Base-by-base conservation (phyloP, 345 rosid genomes). In the Rubroshorea leprosula region DNA sequence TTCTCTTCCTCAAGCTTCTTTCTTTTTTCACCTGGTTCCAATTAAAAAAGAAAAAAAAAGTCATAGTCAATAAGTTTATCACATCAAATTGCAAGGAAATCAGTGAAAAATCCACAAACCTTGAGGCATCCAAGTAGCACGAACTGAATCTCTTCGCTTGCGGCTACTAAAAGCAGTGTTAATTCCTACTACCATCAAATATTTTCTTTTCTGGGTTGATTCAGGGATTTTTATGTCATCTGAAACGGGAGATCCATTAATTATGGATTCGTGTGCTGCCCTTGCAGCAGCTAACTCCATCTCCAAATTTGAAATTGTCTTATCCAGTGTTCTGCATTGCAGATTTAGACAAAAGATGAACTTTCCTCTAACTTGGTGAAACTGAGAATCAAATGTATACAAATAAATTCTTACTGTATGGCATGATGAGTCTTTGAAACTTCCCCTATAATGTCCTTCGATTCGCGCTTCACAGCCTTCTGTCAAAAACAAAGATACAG, bases 61-160 rank as follows among this genome's bases (percentile, higher is more conserved):
- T 15, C 15, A 51, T 31, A 22, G 25, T 25, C 60, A 44, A 56
- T 50, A 27, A 49, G 13, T 16, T 20, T 41, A 18, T 9, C 16
- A 26, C 24, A 20, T 29, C 6, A 44, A 5, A 23, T 44, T 48
- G n/a, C 23, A 55, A 23, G 16, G 56, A 15, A 18, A 2, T 18
- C 26, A 12, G 23, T 12, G 10, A 64, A 27, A 8, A 63, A 73
- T 61, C 41, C 13, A 65, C 74, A 56, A 65, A 92, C 98, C 96
- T 51, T 78, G 98, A 74, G 97, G 97, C 94, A 92, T 86, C 98
- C 98, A 92, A 58, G 95, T 86, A 45, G 80, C 88, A 65, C 97
- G 93, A 31, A 92, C 87, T 2, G 98, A 89, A 70, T 92, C 98
- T 73, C 98, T 83, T 22, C 96, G 81, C 72, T 86, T 92, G 54